Evolutionary conservation across 2,329 filamentous ascomycete species (phyloP), one percentile per base, ranked within the genome.

Genomic region (Colletotrichum kahawae): DNA sequence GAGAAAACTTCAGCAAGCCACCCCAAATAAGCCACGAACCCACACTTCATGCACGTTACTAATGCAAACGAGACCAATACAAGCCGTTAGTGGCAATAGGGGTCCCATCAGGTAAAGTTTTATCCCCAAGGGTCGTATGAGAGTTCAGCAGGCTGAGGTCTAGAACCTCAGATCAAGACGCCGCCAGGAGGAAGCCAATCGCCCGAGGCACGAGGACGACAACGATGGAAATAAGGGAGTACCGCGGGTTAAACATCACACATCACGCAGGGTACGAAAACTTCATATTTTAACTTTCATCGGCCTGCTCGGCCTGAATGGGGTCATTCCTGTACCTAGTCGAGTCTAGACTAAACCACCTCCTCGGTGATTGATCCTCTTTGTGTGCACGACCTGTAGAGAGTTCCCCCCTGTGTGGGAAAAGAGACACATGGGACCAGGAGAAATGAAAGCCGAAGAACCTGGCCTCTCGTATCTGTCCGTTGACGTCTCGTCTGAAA

Each of bases 301-400:
- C 7, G 59, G 66, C 71, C 43, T 70, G 34, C 71, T 73, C 33
- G 59, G 71, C 59, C 71, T 74, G 57, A 71, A 69, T 51, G 60
- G 57, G 56, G 62, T 67, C 60, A 74, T 74, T 71, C 54, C 71
- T 31, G 38, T 66, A 71, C 67, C 51, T 60, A 60, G 71, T 65
- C 36, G 16, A 66, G 60, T 56, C 57, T 56, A 63, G 34, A 63
- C 60, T 27, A 43, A n/a, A 51, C 54, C 67, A 74, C 71, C 29
- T 29, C 24, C 36, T 12, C 24, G 34, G 67, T 51, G 48, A 29
- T 27, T 31, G 29, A 18, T 33, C 21, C 27, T 56, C 29, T 65
- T 31, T 21, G 36, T 38, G 60, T 54, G 60, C 62, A 74, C 60
- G 68, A 67, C 71, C 33, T 36, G 68, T 66, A 71, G 70, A 38